Percentiles rank a stretch among this genome's conserved stretches.
phyloP scores from a whole-genome alignment of 2,329 filamentous ascomycete genomes.

The Calonectria ilicicola region DNA sequence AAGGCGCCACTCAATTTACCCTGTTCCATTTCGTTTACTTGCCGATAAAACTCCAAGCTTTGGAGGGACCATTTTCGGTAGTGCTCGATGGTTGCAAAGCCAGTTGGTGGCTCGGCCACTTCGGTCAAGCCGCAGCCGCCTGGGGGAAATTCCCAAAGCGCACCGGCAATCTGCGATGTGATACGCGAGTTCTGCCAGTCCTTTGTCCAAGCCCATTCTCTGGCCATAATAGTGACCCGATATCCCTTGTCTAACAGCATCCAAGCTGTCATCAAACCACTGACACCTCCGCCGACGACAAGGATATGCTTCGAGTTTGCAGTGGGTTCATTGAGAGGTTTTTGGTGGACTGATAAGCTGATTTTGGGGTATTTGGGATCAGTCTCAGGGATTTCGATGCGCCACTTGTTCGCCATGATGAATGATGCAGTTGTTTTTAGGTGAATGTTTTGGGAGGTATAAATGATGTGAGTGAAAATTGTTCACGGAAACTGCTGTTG shows the following conservation, averaged over 20 bases:
- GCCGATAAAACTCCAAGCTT: not conserved
- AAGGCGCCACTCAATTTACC: not conserved
- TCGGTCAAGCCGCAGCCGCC: not conserved
- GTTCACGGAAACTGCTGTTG: not conserved
- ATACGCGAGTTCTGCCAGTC: not conserved
- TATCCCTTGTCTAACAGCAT: not conserved
- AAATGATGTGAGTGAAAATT: not conserved
- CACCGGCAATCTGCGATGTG: not conserved
- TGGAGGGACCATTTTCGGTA: not conserved
- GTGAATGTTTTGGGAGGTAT: not conserved
- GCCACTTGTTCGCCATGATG: not conserved
- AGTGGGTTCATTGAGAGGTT: not conserved
- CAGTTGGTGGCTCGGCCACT: not conserved
- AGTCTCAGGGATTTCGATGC: not conserved
- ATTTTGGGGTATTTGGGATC: not conserved
- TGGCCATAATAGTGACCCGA: not conserved
- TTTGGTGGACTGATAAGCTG: not conserved
- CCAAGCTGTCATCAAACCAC: not conserved
- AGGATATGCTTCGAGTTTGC: not conserved
- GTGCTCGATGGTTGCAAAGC: not conserved
- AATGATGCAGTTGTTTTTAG: not conserved
- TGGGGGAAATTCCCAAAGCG: not conserved
- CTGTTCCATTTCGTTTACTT: not conserved
- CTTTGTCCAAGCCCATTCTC: not conserved
- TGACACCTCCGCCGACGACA: not conserved